phyloP scores from a whole-genome alignment of 1,139 yeast genomes.

The Pichia sp. region DNA sequence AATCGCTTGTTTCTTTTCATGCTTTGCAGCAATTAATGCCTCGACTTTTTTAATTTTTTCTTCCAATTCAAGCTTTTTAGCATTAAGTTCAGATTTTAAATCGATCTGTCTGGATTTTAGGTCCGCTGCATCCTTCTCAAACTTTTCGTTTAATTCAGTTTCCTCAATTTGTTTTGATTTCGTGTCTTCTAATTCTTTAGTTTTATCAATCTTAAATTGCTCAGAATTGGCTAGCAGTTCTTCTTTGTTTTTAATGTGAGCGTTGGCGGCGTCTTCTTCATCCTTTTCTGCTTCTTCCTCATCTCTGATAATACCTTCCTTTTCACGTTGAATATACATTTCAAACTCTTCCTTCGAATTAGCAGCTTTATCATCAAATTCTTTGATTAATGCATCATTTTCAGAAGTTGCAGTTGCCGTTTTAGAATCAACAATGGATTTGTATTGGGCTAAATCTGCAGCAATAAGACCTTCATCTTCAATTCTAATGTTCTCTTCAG shows the following conservation, averaged over 20 bases:
- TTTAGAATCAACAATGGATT: slow-evolving; percentile 35
- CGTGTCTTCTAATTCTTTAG: slow-evolving; percentile 44
- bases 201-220: slow-evolving; percentile 43
- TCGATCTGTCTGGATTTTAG: slow-evolving; percentile 42
- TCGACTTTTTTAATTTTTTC: slow-evolving; percentile 27
- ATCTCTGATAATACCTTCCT: slow-evolving; percentile 41
- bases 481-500: slow-evolving; percentile 35
- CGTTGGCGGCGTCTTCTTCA: slow-evolving; percentile 42
- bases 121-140: slow-evolving; percentile 39
- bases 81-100: slow-evolving; percentile 38
- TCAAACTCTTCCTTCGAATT: slow-evolving; percentile 30
- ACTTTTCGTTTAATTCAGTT: slow-evolving; percentile 40
- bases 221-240: slow-evolving; percentile 41
- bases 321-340: slow-evolving; percentile 37
- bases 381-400: slow-evolving; percentile 35
- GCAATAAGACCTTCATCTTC: slow-evolving; percentile 42
- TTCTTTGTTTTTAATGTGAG: slow-evolving; percentile 43
- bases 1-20: slow-evolving; percentile 37
- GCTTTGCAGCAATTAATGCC: slow-evolving; percentile 37
- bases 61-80: slow-evolving; percentile 35
- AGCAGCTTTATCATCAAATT: slow-evolving; percentile 31
- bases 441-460: slow-evolving; percentile 39
- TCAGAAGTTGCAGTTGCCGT: slow-evolving; percentile 38
- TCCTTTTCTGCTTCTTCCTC: slow-evolving; percentile 40
- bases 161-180: slow-evolving; percentile 43